Conservation (phyloP, 2,329 filamentous ascomycete genomes). For the Ascochyta lentis region DNA sequence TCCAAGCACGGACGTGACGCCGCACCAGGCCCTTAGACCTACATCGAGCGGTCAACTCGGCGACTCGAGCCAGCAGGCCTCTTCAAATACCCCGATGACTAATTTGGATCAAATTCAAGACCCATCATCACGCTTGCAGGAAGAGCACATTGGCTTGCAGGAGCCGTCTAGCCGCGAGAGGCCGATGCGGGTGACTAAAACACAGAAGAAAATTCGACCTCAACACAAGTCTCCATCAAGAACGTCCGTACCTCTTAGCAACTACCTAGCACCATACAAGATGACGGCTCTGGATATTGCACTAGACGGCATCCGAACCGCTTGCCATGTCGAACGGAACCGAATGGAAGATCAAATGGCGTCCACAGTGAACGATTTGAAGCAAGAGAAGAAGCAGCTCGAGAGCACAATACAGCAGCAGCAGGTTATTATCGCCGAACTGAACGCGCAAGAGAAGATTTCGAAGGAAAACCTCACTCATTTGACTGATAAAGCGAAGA, state of each 20-base stretch:
- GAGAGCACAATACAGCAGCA: constrained; percentile 16
- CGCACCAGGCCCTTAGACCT: too few relatives aligned
- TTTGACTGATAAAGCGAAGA: constrained; percentile 25
- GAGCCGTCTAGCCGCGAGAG: background rate
- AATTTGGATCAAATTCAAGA: background rate
- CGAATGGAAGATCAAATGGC: background rate
- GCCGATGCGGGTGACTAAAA: constrained; percentile 17
- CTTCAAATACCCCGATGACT: background rate
- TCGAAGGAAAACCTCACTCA: constrained; percentile 7
- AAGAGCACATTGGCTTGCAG: background rate
- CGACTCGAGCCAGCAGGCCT: background rate
- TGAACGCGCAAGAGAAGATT: constrained; percentile 10
- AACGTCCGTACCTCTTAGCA: background rate
- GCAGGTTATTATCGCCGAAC: constrained; percentile 14
- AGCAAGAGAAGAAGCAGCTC: constrained; percentile 15
- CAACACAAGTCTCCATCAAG: background rate
- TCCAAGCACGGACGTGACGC: background rate
- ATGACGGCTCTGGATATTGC: background rate
- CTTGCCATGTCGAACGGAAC: background rate
- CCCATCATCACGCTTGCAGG: too few relatives aligned
- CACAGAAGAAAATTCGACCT: constrained; percentile 11
- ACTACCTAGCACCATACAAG: background rate
- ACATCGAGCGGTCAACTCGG: background rate
- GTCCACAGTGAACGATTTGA: constrained; percentile 7
- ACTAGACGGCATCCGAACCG: background rate